Evolutionary conservation across 108 stramenopile species (phyloP), one percentile per base, ranked within the genome.

Genomic region (Discostella stelligeroides): DNA sequence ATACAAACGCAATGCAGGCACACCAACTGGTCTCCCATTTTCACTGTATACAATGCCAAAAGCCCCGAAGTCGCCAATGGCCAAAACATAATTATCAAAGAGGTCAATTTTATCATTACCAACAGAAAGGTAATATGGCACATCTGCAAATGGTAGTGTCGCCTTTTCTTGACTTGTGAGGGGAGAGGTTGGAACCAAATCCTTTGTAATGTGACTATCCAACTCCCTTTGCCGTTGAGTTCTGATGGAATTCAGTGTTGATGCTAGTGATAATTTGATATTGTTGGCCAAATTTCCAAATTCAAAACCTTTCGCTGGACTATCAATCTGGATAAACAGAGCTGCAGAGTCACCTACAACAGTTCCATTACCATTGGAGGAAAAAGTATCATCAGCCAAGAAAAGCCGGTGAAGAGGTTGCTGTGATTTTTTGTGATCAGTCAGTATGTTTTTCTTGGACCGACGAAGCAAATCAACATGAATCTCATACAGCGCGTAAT

Each of bases 251-350:
- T 1, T n/a, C 13, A 67, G 18, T 12, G 18, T 13, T 14, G 1
- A 7, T 1, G 20, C 30, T 14, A 67, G 51, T 55, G 14, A n/a
- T 13, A n/a, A 0, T 3, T 1, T 17, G 6, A 57, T 18, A 4
- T n/a, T 55, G 28, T 41, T 54, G 61, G 14, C 40, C 40, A 62
- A 27, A 13, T 54, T n/a, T 13, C 29, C 53, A 54, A 67, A 57
- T 29, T 2, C 15, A 37, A 62, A 62, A n/a, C 40, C 40, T 28
- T 25, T 13, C n/a, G 15, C 14, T 40, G 17, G 71, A 25, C 71
- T 62, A 23, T 72, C 71, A 24, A 57, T 49, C 51, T 72, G 71
- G 40, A 72, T 12, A 24, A 27, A 72, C 2, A 72, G 40, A 20
- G 63, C 30, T n/a, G 51, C 21, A 17, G 63, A 64, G 41, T 72